Base-by-base conservation (phyloP, 108 stramenopile species). In the Cyclotella choctawhatcheeana region DNA sequence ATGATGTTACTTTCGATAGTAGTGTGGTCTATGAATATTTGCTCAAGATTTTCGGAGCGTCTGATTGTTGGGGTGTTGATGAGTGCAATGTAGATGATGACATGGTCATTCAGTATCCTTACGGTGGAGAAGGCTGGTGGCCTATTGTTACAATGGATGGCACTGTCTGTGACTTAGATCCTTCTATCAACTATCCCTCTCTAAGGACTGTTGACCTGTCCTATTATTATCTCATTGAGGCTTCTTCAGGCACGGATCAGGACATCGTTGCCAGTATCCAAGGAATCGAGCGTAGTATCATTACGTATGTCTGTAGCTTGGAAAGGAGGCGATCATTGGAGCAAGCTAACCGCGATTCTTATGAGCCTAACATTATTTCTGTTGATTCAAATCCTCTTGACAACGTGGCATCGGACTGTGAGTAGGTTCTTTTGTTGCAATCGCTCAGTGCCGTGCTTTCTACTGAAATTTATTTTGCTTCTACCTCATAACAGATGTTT, bases 221-320 rank as follows among this genome's bases (percentile, higher is more conserved):
- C 25, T 71, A 60, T 32, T 71, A 33, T n/a, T 71, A 71, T 22
- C 59, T 34, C 21, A 29, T 71, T 13, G 71, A 71, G 51, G 62
- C 71, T 35, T 26, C 59, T 32, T 52, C 71, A 1, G 32, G 20
- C 32, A 31, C 14, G 12, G 55, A 30, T 12, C 47, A 65, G 12
- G 45, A 29, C 5, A 20, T 18, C 32, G 22, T 52, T 26, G 21
- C 59, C 17, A 21, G 30, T 31, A 21, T 71, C 44, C 50, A 60
- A 43, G 58, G n/a, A 0, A 62, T 71, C 31, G 71, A 71, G 33
- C 59, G 60, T 24, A 40, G 30, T 13, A 61, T 71, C 24, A 48
- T 71, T 3, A 44, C 1, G 3, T 24, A 17, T 16, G 51, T 61
- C 26, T 71, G 71, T 7, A 22, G 59, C 5, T 25, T 20, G 18